These are phyloP conservation scores for Solanum chilense DNA, from an alignment of 257 asterid genomes.

Conservation along the genomic window DNA sequence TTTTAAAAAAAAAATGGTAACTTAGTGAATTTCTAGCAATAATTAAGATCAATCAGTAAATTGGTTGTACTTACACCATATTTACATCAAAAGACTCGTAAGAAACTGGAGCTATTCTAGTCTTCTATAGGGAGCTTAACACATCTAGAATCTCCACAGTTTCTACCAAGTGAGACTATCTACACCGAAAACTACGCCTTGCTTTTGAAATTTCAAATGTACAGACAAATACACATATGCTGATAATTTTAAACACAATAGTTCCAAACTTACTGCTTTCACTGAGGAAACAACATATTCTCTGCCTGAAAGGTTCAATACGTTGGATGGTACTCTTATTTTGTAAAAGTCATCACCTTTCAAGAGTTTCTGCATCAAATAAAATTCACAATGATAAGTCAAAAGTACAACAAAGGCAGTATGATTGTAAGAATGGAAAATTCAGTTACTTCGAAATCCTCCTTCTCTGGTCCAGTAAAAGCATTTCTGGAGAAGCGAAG, in stretches of 20 bases:
- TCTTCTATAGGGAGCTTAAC: too few species aligned
- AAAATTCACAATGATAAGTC: background rate
- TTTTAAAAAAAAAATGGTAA: too few species aligned
- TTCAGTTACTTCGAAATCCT: constrained; percentile 52
- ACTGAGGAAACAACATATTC: constrained; percentile 69
- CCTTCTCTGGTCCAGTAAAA: constrained; percentile 58
- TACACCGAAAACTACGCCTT: background rate
- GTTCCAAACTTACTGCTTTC: constrained; percentile 61
- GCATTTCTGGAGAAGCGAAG: constrained; percentile 82
- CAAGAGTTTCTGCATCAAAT: constrained; percentile 56
- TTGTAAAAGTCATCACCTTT: constrained; percentile 82
- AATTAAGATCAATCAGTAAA: too few species aligned
- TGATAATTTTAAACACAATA: background rate
- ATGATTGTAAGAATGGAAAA: background rate
- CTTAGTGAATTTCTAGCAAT: too few species aligned
- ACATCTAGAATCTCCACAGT: too few species aligned
- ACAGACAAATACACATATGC: background rate
- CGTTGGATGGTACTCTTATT: constrained; percentile 74
- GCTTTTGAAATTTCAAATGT: background rate
- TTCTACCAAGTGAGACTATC: too few species aligned
- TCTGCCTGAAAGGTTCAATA: constrained; percentile 65
- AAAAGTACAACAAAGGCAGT: background rate
- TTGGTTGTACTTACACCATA: too few species aligned
- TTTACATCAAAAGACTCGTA: too few species aligned
- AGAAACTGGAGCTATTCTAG: too few species aligned